phyloP scores from a whole-genome alignment of 208 protist species.

The Wallacemonas sp. region DNA sequence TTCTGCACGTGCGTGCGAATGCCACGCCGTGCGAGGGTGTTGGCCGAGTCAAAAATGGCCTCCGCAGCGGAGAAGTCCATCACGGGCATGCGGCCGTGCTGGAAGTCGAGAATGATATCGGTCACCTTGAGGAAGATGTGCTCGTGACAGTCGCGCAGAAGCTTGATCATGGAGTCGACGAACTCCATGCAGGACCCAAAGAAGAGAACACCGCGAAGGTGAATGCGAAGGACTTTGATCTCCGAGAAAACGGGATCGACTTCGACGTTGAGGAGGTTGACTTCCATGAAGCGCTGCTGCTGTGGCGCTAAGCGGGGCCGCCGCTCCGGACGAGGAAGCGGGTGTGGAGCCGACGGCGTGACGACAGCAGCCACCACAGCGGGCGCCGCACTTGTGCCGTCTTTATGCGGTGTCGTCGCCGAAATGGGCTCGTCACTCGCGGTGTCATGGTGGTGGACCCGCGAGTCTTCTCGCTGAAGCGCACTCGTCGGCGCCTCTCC shows the following conservation, averaged over 20 bases:
- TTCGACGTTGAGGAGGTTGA: constrained; percentile 48
- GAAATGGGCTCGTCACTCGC: too few relatives aligned
- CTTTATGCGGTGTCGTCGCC: too few relatives aligned
- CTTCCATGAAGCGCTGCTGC: constrained; percentile 23
- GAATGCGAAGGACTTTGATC: constrained; percentile 48
- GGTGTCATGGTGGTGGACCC: too few relatives aligned
- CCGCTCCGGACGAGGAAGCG: too few relatives aligned
- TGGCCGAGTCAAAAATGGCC: constrained; percentile 43
- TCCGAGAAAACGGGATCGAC: constrained; percentile 38
- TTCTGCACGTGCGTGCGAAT: constrained; percentile 60
- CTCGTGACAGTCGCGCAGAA: constrained; percentile 47
- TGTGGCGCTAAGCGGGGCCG: too few relatives aligned
- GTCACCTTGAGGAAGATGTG: constrained; percentile 59
- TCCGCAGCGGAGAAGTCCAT: constrained; percentile 55
- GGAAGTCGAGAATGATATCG: constrained; percentile 60
- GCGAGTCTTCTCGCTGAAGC: too few relatives aligned
- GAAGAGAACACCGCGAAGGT: constrained; percentile 50
- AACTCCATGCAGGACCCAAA: constrained; percentile 62
- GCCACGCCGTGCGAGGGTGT: constrained; percentile 38
- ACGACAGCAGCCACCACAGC: too few relatives aligned
- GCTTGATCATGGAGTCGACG: constrained; percentile 43
- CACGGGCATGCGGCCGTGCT: constrained; percentile 50
- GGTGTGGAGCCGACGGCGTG: too few relatives aligned
- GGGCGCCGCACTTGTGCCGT: too few relatives aligned
- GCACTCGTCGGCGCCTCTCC: too few relatives aligned